Evolutionary conservation across 306 rosid species (phyloP), one percentile per base, ranked within the genome.

Genomic region (Glycine latifolia): DNA sequence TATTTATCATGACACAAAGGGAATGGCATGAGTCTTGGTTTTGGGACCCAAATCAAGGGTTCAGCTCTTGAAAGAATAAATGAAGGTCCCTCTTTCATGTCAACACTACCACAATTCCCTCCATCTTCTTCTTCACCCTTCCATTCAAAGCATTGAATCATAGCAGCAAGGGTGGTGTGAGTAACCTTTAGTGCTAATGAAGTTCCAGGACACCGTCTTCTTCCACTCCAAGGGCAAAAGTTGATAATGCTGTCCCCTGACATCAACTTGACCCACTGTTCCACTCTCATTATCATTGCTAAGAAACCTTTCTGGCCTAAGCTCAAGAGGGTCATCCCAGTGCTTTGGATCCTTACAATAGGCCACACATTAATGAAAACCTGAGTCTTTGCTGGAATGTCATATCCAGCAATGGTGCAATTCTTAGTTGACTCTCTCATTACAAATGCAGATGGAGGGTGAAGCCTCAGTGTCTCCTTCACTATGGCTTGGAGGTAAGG

Each of bases 141-240:
- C 95, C 94, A 92, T 46, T 91, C 89, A 86, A 92, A 92, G 88
- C 91, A 89, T 43, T 91, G 97, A 87, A 92, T 83, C 92, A 91
- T 73, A 50, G 86, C 85, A 10, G 88, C 97, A 8, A 92, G 84
- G 8, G 73, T 83, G 10, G 92, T 87, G 2, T 87, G 91, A 68
- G 84, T 87, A 54, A 92, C 79, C n/a, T 86, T 79, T 1, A 91
- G 59, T 6, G 91, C 91, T 9, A 92, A 79, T 14, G 97, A 87
- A 3, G 78, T 76, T 70, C 91, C 95, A 47, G 95, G 95, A 14
- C 95, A 91, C 6, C 89, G 86, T 85, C 95, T 92, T 87, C 94
- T 89, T 43, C 94, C 95, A 80, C 93, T 90, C 17, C 95, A 92
- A 92, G 5, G 97, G 97, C 81, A 87, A 67, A 79, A 92, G 50